Conservation (phyloP, 768 basidiomycete genomes). For the Chlorophyllum brunneum region DNA sequence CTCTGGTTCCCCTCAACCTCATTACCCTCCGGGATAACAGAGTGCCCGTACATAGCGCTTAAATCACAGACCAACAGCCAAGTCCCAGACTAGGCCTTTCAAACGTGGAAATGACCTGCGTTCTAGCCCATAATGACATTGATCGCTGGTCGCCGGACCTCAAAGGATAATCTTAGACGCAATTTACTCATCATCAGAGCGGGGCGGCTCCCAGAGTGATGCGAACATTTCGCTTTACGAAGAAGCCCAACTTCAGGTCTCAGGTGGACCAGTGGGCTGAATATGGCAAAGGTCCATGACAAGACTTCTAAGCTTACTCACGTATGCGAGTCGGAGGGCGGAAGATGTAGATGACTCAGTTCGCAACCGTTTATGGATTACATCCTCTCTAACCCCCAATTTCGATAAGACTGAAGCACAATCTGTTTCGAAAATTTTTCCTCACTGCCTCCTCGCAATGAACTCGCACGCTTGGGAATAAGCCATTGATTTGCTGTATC, state of each 20-base stretch:
- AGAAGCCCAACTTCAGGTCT: background rate
- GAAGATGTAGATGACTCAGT: conserved; percentile 4
- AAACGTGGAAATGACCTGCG: too few species aligned
- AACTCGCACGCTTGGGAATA: background rate
- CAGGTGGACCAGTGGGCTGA: background rate
- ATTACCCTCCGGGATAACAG: too few species aligned
- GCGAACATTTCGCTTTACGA: conserved; percentile 9
- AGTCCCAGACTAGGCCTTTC: background rate
- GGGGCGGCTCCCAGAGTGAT: conserved; percentile 2
- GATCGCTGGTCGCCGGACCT: background rate
- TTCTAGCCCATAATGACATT: background rate
- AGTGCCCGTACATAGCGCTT: too few species aligned
- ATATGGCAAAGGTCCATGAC: background rate
- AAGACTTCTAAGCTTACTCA: background rate
- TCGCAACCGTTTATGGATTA: background rate
- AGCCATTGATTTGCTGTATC: background rate
- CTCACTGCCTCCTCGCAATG: background rate
- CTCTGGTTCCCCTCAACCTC: background rate
- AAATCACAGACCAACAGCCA: too few species aligned
- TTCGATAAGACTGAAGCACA: too few species aligned
- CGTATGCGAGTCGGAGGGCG: conserved; percentile 3
- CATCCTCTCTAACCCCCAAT: too few species aligned
- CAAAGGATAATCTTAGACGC: conserved; percentile 1
- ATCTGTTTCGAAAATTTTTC: conserved; percentile 10
- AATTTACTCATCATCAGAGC: conserved; percentile 7